phyloP scores from a whole-genome alignment of 1,284 basidiomycete species.

The Rhodotorula sp. region DNA sequence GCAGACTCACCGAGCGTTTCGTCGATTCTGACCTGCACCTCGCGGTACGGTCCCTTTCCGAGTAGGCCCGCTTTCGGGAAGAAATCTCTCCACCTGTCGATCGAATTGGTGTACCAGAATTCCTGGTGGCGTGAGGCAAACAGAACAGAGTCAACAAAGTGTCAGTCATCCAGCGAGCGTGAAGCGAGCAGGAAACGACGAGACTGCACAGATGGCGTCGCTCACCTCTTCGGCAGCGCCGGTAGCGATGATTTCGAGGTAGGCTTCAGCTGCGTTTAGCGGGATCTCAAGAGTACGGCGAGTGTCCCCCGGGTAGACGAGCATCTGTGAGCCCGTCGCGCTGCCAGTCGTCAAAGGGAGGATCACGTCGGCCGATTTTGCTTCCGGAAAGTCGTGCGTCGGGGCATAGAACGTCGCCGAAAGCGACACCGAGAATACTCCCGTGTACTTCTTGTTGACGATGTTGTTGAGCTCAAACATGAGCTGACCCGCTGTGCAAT shows the following conservation, averaged over 20 bases:
- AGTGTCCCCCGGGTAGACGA: constrained; percentile 34
- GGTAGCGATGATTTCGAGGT: constrained; percentile 32
- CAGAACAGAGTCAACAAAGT: neutral
- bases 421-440: constrained; percentile 19
- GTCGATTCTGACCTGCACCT: constrained; percentile 41
- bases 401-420: constrained; percentile 30
- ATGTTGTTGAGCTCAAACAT: constrained; percentile 17
- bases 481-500: neutral
- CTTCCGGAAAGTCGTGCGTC: constrained; percentile 1
- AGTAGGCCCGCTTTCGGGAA: constrained; percentile 16
- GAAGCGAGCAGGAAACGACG: no score
- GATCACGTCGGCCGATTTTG: constrained; percentile 18
- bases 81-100: constrained; percentile 6
- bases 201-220: no score
- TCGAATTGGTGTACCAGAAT: constrained; percentile 38
- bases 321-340: constrained; percentile 49
- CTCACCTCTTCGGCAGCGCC: constrained; percentile 35
- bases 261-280: constrained; percentile 17
- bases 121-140: neutral
- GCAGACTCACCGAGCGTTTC: constrained; percentile 18
- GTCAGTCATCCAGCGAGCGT: no score
- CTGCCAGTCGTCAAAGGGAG: constrained; percentile 38
- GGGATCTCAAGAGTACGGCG: constrained; percentile 16
- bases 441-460: constrained; percentile 20
- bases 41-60: constrained; percentile 39